These are phyloP conservation scores for Trichoderma sp. DNA, from an alignment of 2,329 filamentous ascomycete species.

Conservation along the genomic window DNA sequence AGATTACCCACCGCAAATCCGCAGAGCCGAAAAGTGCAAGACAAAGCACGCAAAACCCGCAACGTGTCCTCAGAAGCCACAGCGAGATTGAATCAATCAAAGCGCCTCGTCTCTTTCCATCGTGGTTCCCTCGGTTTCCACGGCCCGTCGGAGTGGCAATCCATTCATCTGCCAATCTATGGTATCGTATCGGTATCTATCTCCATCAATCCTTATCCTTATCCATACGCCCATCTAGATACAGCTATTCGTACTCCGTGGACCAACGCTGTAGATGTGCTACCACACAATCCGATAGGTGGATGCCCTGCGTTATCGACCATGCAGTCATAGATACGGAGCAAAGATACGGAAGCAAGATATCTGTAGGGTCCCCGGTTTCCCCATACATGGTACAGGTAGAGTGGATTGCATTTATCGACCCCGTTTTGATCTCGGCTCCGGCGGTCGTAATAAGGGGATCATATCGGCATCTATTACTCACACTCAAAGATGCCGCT, in stretches of 20 bases:
- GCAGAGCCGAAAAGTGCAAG: neutral
- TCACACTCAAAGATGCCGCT: neutral
- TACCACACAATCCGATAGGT: too few species aligned
- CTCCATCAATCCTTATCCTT: too few species aligned
- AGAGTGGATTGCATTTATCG: too few species aligned
- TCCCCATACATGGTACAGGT: too few species aligned
- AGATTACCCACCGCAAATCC: slow-evolving; percentile 15
- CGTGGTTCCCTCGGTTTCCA: neutral
- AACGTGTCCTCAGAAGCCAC: slow-evolving; percentile 17
- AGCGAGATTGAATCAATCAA: neutral
- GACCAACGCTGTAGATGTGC: too few species aligned
- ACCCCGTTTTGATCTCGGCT: neutral
- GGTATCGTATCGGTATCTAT: too few species aligned
- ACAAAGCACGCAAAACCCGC: neutral
- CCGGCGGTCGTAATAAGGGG: neutral
- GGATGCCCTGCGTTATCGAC: too few species aligned
- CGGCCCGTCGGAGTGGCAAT: neutral
- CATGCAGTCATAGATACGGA: too few species aligned
- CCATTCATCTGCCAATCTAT: too few species aligned
- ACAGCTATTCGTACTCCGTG: too few species aligned
- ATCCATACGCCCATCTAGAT: neutral
- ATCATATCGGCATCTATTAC: neutral
- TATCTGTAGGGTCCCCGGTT: too few species aligned
- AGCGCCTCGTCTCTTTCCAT: neutral
- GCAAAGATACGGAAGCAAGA: too few species aligned